Base-by-base conservation (phyloP, 2,329 filamentous ascomycete species). In the Orbilia quercus region DNA sequence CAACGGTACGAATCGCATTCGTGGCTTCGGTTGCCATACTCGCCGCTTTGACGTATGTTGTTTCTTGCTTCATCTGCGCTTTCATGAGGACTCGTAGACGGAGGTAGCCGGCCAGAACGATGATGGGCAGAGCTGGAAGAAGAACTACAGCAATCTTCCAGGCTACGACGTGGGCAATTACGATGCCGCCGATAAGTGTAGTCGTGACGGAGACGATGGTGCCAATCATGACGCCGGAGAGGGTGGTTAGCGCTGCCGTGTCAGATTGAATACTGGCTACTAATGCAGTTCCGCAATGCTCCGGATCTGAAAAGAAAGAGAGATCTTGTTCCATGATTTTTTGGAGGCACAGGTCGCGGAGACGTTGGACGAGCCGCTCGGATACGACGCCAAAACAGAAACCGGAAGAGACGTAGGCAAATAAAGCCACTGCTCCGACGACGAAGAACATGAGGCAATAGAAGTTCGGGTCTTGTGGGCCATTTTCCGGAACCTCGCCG, bases 11-110 rank as follows among this genome's bases (percentile, higher is more conserved):
- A 79, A 89, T 88, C 0, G 85, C 86, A 58, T 86, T 84, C 54
- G 89, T 87, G 0, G 88, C 88, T 76, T 91, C 89, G 4, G 88
- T 86, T 0, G 88, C 88, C 57, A 91, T 84, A 3, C 85, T 84
- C 14, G 88, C 85, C 1, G 89, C 87, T 45, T 84, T 84, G 5
- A 85, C 84, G 76, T 89, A 91, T 1, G 89, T 88, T 22, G 84
- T 85, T 42, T 88, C 85, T 75, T 90, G 87, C 12, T 85, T 84
- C 63, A 85, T 84, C 74, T 90, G 87, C 51, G 89, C 87, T 38
- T 84, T 83, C 1, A 86, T 84, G 12, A 85, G 79, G 2, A 84
- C 81, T 3, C 82, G 80, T 9, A 85, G 79, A 42, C 83, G 80
- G 18, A 83, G 77, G 71, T 82, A 84, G 0, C 84, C 83, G 5